Evolutionary conservation across 192 early-diverging fungal genomes (phyloP).

Genomic region (Coemansia sp.): DNA sequence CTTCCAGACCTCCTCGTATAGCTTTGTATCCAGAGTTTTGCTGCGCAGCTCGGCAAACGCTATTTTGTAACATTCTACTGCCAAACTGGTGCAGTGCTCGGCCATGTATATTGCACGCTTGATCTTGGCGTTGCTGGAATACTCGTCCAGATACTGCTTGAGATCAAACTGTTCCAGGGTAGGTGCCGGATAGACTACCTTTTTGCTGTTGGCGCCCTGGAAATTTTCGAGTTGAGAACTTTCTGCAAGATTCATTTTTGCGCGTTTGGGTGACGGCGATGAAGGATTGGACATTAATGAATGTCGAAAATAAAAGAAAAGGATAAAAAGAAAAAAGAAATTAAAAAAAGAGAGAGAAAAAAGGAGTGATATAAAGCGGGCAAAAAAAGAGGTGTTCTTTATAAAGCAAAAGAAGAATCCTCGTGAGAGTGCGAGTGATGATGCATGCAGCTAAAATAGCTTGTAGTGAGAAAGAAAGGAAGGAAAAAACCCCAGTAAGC

Average conservation of each 20-base stretch:
- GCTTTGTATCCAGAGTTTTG: slow-evolving; percentile 18
- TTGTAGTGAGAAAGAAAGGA: no score
- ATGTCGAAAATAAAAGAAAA: slow-evolving; percentile 3
- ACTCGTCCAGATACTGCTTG: slow-evolving; percentile 28
- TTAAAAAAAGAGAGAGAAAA: not conserved
- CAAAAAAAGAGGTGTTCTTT: not conserved
- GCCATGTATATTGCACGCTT: slow-evolving; percentile 28
- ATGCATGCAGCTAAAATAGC: no score
- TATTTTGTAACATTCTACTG: slow-evolving; percentile 18
- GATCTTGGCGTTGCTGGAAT: slow-evolving; percentile 28
- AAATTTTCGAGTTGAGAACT: not conserved
- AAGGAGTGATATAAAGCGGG: not conserved
- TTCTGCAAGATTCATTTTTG: slow-evolving; percentile 17
- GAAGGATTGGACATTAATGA: slow-evolving; percentile 22
- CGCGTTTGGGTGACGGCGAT: slow-evolving; percentile 10
- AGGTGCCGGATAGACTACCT: slow-evolving; percentile 14
- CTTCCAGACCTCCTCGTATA: slow-evolving; percentile 1
- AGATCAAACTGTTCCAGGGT: slow-evolving; percentile 28
- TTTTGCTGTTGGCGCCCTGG: not conserved
- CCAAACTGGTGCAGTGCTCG: slow-evolving; percentile 21
- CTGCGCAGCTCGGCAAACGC: slow-evolving; percentile 29
- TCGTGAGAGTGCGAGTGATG: no score
- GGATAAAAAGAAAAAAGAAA: not conserved
- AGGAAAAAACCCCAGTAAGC: no score
- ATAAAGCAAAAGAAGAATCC: not conserved